Base-by-base conservation (phyloP, 306 rosid genomes). In the Castanea mollissima region DNA sequence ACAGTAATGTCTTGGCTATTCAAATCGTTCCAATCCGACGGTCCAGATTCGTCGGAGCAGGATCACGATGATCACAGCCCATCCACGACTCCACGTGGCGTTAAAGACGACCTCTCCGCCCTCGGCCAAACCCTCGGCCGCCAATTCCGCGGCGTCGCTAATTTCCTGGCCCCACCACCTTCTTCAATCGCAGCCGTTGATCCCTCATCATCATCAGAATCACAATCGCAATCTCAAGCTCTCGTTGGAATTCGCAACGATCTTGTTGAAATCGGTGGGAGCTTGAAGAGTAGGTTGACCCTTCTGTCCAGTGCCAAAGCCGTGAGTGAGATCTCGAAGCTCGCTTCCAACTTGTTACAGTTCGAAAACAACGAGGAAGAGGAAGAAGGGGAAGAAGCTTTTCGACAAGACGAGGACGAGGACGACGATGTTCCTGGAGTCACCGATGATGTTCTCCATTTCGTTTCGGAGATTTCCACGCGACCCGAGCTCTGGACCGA, bases 191-290 rank as follows among this genome's bases (percentile, higher is more conserved):
- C 83, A 51, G 57, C 82, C n/a, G 84, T 15, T 13, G 81, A 52
- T 20, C 80, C 79, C 60, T 31, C 69, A 5, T 29, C 79, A 4
- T 38, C 32, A 38, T 41, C 46, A 41, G 15, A 70, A 46, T 69
- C 83, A 75, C 84, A 71, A 46, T 21, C 81, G 62, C 71, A 70
- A 19, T 81, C 91, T 49, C 88, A 63, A 76, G 76, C 89, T 69
- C 80, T 95, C 49, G 19, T 79, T 3, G 99, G 99, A 69, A 87
- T 95, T 72, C 88, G 91, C 35, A 95, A 87, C 89, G 99, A 95
- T 89, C 93, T 95, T 10, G 92, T 71, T 81, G 99, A 95, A 85
- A 93, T 95, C 81, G 85, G 97, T 20, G 97, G 98, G 74, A 90
- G 96, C 82, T 88, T 95, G 81, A 87, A 76, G 81, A 84, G 74